Base-by-base conservation (phyloP, 1,284 basidiomycete species). In the Schizopora paradoxa region DNA sequence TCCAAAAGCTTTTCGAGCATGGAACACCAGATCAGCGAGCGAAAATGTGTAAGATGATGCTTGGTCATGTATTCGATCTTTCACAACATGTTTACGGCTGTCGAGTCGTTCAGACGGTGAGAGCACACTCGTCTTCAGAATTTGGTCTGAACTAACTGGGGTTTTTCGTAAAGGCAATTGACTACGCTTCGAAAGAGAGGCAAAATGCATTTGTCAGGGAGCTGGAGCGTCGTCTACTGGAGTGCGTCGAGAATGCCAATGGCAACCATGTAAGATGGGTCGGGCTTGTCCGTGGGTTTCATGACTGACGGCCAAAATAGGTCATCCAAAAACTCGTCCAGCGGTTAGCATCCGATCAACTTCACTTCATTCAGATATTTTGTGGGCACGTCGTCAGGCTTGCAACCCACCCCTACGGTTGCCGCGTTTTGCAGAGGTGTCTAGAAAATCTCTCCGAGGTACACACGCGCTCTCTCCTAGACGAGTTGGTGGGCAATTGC, bases 21-120 rank as follows among this genome's bases (percentile, higher is more conserved):
- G 93, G 95, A 19, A 86, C 82, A 13, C 75, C 79, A 49, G 66
- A 72, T 10, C 92, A 95, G 61, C 87, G 86, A 59, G 75, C 77
- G 1, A 66, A 77, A 6, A 69, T 98, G 35, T 82, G 82, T 1
- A 75, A 69, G 44, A 75, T 81, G 32, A 88, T 99, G 77, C 82
- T 91, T 59, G 82, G 82, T 0, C 82, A 89, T 56, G 74, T 95
- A 26, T 67, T 93, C 3, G 66, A 76, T 7, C 70, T 99, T 36
- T 89, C 92, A 2, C 69, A 91, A 47, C 90, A 98, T 60, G 93
- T 96, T 77, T 99, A 99, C 64, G 95, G 95, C 5, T 99, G 95
- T 63, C 79, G 88, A n/a, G 87, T 90, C 4, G 82, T 91, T 16
- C 88, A 91, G 61, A 90, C 88, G 80, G 88, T 87, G 46, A 34